A percentile compares a stretch with the other conserved stretches of the same genome.
Evolutionary conservation across 2,329 filamentous ascomycete species (phyloP).

Genomic region (Nakataea oryzae): DNA sequence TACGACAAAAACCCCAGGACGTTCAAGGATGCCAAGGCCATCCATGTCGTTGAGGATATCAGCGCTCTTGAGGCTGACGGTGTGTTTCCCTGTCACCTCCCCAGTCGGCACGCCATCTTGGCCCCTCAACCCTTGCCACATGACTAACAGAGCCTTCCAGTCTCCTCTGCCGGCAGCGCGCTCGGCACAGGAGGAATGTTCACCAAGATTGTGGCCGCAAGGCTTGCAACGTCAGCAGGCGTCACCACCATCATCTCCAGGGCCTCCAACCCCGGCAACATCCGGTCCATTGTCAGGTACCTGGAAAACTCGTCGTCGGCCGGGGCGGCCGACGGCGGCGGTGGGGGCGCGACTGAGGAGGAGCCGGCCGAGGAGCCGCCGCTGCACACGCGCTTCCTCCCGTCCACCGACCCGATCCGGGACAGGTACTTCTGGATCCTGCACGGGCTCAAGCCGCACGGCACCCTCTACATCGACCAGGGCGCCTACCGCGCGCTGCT

Average conservation of each 20-base stretch:
- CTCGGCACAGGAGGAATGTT: conserved; percentile 94
- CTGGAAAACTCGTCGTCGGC: conserved; percentile 38
- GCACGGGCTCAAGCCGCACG: conserved; percentile 82
- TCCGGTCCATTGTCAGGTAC: conserved; percentile 75
- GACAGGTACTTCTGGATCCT: conserved; percentile 97
- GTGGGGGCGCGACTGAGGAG: conserved; percentile 16
- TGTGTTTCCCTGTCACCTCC: conserved; percentile 20
- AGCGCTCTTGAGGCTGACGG: conserved; percentile 70
- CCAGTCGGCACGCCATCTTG: neutral
- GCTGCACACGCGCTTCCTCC: conserved; percentile 86
- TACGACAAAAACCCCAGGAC: conserved; percentile 92
- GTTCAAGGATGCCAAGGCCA: conserved; percentile 70
- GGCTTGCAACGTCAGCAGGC: conserved; percentile 84
- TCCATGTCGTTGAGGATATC: conserved; percentile 89
- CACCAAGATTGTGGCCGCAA: conserved; percentile 91
- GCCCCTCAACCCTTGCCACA: neutral
- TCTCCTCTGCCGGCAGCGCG: conserved; percentile 79
- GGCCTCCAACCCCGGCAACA: conserved; percentile 88
- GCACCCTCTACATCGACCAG: conserved; percentile 85
- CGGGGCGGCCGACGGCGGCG: conserved; percentile 15
- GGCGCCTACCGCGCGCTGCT: conserved; percentile 73
- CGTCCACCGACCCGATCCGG: conserved; percentile 72
- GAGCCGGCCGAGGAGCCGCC: conserved; percentile 36
- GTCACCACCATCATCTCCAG: conserved; percentile 94
- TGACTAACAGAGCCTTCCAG: conserved; percentile 25